These are phyloP conservation scores for Coemansia guatemalensis DNA, from an alignment of 192 early-diverging fungal species.

Conservation along the genomic window DNA sequence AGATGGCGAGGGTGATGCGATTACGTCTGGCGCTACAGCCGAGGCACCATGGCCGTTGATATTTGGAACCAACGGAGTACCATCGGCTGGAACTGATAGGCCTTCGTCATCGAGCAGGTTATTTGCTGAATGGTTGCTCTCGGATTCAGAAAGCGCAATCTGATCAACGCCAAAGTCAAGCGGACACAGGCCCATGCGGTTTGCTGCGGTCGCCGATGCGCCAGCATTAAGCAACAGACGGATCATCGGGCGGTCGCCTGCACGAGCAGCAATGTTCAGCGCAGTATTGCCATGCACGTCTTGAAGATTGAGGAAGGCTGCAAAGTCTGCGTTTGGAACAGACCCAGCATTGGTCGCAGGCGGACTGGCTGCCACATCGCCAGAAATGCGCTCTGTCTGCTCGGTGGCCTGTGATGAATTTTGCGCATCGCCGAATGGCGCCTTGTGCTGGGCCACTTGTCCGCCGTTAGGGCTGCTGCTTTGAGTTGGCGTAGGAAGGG, in stretches of 20 bases:
- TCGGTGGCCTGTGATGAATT: not conserved
- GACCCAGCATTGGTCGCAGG: not conserved
- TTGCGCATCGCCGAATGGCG: not conserved
- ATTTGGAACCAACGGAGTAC: not conserved
- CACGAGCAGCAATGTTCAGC: slow-evolving; percentile 80
- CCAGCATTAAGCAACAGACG: slow-evolving; percentile 75
- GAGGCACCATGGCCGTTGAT: not conserved
- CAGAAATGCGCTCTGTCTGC: not conserved
- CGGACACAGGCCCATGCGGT: slow-evolving; percentile 77
- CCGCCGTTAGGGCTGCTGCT: slow-evolving; percentile 29
- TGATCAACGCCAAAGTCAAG: slow-evolving; percentile 62
- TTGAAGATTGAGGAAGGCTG: slow-evolving; percentile 75
- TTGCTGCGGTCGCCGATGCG: slow-evolving; percentile 69
- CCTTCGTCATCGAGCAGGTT: slow-evolving; percentile 17
- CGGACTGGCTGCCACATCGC: not conserved
- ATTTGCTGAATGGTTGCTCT: not conserved
- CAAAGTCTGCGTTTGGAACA: slow-evolving; percentile 62
- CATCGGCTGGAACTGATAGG: not conserved
- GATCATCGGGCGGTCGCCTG: slow-evolving; percentile 69
- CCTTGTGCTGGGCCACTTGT: not conserved
- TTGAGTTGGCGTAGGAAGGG: slow-evolving; percentile 34
- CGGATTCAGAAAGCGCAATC: slow-evolving; percentile 21
- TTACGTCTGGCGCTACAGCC: not conserved
- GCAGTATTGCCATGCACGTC: slow-evolving; percentile 89
- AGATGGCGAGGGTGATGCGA: slow-evolving; percentile 27